Base-by-base conservation (phyloP, 2,329 filamentous ascomycete genomes). In the Fusarium sambucinum region DNA sequence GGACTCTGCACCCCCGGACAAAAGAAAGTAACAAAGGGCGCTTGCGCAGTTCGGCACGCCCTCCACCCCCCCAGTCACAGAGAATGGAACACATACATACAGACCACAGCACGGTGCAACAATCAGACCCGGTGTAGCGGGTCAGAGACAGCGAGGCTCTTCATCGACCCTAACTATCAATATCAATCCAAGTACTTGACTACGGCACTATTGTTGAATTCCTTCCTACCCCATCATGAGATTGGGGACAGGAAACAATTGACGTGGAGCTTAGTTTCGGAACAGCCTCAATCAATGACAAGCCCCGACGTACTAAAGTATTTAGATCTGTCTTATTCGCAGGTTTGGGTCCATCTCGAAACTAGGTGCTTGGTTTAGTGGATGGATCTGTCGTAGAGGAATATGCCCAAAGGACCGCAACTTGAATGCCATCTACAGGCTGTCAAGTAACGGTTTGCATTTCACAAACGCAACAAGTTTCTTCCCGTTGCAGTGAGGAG, bases 41-140 rank as follows among this genome's bases (percentile, higher is more conserved):
- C 58, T 63, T 68, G 59, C 51, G 55, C 54, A 57, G 44, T 52
- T 46, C 19, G 47, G 54, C 57, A 60, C 55, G 47, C 55, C 61
- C 54, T 58, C 32, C 30, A 16, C n/a, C n/a, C n/a, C 35, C 50
- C 70, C 61, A 56, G 59, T 66, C 65, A 69, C 62, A 72, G 40
- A 55, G 56, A 63, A 62, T 42, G 57, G 45, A 50, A 32, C 56
- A 38, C 59, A 47, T 25, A 50, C 46, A 38, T 38, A 25, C 25
- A 50, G 14, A n/a, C 47, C 54, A 55, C 48, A 68, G 62, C 71
- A 73, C 69, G 67, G 69, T 73, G 71, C 68, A 65, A 73, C 71
- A 71, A 35, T 53, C 59, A 72, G 71, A 72, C 71, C 71, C 71
- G 60, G 55, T 68, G 59, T 72, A 59, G 56, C 52, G 71, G 71